Conservation (phyloP, 2,329 filamentous ascomycete genomes). For the Pezicula radicicola region DNA sequence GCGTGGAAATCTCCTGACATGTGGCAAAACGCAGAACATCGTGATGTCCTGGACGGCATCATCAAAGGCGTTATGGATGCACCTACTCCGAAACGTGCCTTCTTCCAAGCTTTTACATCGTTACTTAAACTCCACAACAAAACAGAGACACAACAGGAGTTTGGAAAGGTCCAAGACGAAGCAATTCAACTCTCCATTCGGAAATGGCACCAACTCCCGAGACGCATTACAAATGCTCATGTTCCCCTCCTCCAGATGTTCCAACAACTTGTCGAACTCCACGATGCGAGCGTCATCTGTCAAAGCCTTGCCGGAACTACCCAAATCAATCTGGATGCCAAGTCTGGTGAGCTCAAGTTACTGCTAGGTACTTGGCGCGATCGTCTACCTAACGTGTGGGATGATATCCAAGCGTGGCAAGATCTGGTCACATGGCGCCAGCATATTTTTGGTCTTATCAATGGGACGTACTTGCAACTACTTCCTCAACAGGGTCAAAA, state of each 20-base stretch:
- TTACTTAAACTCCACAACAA: constrained; percentile 92
- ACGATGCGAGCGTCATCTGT: constrained; percentile 96
- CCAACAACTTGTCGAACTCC: constrained; percentile 94
- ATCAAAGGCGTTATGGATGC: constrained; percentile 98
- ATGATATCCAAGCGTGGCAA: constrained; percentile 99
- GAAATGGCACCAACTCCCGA: constrained; percentile 98
- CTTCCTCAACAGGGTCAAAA: constrained; percentile 78
- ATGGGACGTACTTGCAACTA: constrained; percentile 84
- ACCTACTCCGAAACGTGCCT: constrained; percentile 86
- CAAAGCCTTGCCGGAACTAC: constrained; percentile 84
- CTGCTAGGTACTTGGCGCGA: constrained; percentile 94
- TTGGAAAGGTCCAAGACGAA: constrained; percentile 89
- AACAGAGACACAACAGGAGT: constrained; percentile 75
- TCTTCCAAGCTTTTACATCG: constrained; percentile 99
- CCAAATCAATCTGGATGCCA: constrained; percentile 80
- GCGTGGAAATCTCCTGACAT: constrained; percentile 95
- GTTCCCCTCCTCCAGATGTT: constrained; percentile 95
- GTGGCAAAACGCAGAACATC: constrained; percentile 83
- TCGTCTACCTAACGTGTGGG: constrained; percentile 94
- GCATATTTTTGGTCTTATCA: constrained; percentile 97
- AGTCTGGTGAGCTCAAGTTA: constrained; percentile 93
- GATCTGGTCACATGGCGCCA: constrained; percentile 99
- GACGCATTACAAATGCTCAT: constrained; percentile 89
- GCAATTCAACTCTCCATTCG: constrained; percentile 95
- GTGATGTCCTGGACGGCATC: constrained; percentile 85